Base-by-base conservation (phyloP, 139 green algal species). In the Tetraselmis striata region DNA sequence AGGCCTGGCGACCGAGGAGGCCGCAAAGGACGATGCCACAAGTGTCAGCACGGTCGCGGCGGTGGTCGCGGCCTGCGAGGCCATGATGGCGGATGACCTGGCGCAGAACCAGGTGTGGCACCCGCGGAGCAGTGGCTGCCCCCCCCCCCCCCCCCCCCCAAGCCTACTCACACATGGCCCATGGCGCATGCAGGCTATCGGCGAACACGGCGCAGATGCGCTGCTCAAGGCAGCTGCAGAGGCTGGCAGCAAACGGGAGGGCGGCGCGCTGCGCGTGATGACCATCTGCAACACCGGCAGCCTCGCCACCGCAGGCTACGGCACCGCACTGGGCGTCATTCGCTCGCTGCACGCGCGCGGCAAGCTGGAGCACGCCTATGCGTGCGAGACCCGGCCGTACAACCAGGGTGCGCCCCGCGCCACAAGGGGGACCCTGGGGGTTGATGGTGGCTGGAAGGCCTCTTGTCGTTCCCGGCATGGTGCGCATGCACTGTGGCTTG, bases 201-300 rank as follows among this genome's bases (percentile, higher is more conserved):
- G 95, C 28, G 78, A 81, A 23, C 81, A 89, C 82, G 96, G 96
- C 5, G 90, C 93, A 0, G 80, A 87, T 0, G 96, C 93, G 2
- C 83, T 99, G 79, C 80, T 94, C 18, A 67, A 67, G 31, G 82
- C 83, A 11, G 88, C 91, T 1, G 84, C 89, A 1, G 67, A 84
- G 18, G 75, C 83, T 81, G 83, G 87, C 0, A 79, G 86, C 81
- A 75, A 74, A 11, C 67, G 77, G 18, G 59, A 29, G 26, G 79
- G 81, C 25, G 59, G 79, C 82, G 83, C 81, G 74, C 28, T 99
- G 45, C 84, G 88, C 1, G 92, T 99, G 32, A 88, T 99, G 77
- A 99, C 96, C 1, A 93, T 98, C 91, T 99, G 96, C 91, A 99
- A 99, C 91, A 98, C 96, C 0, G 96, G 96, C 80, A 95, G 90